Base-by-base conservation (phyloP, 2,329 filamentous ascomycete genomes). In the Neoscytalidium dimidiatum region DNA sequence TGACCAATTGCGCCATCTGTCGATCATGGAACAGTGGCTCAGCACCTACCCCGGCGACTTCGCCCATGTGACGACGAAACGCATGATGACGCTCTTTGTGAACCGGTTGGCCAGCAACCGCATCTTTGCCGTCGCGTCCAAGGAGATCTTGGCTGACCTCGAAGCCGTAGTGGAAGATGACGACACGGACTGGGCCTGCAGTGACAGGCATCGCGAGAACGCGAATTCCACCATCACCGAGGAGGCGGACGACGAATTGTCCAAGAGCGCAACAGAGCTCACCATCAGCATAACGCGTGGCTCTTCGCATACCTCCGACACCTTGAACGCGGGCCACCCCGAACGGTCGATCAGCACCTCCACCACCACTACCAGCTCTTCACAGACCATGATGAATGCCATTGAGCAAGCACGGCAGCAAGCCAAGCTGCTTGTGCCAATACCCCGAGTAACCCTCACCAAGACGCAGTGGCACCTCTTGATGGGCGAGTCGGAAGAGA, bases 31-130 rank as follows among this genome's bases (percentile, higher is more conserved):
- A 4, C 91, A 92, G 75, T 99, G 95, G 95, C 90, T 96, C 1
- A 88, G 90, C 17, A 83, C 89, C 48, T 98, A 98, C 76, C 94
- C 95, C 0, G 94, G 93, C 17, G 95, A 99, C 77, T 97, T 98
- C 81, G 93, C 93, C 1, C 88, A 90, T 67, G 85, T 90, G 1
- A 85, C 85, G 23, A 96, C 92, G 1, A 88, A 89, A 69, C 87
- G 85, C 68, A 87, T 86, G 33, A 81, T 97, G 43, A 86, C 90
- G 57, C 88, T 88, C 26, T 95, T 99, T 71, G 89, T 96, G 38
- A 79, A 82, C 19, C 85, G 89, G 44, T 81, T 98, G n/a, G 86
- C 91, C 23, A 86, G 85, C 4, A 91, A 92, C 68, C 89, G 92
- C 9, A 90, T 96, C 58, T 97, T 96, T 77, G 88, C 91, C 21